Conservation (phyloP, 805 yeast species). For the Saccharomycopsis capsularis region DNA sequence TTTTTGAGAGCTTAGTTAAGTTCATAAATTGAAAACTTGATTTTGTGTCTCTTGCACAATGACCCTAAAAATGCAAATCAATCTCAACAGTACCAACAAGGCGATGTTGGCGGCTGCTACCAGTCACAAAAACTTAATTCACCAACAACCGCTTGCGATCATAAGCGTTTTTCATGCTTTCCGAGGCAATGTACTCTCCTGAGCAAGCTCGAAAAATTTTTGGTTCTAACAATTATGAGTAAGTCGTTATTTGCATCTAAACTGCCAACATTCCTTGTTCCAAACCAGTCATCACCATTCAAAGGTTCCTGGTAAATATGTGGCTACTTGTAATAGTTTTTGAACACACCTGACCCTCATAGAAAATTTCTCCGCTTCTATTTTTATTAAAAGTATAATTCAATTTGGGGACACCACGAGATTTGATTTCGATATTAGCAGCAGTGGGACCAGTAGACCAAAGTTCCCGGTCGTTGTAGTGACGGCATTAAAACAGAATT, state of each 20-base stretch:
- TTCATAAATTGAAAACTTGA: too few species aligned
- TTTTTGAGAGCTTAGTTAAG: too few species aligned
- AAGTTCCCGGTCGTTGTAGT: conserved; percentile 31
- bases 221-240: conserved; percentile 47
- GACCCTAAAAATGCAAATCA: too few species aligned
- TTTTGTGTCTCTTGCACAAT: too few species aligned
- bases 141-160: conserved; percentile 29
- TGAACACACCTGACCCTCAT: conserved; percentile 61
- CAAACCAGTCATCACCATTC: conserved; percentile 45
- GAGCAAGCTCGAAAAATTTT: conserved; percentile 37
- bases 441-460: conserved; percentile 62
- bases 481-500: conserved; percentile 34
- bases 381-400: conserved; percentile 39
- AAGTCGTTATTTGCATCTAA: conserved; percentile 38
- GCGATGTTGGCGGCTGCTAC: background rate
- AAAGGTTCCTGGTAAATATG: conserved; percentile 40
- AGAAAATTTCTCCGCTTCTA: conserved; percentile 52
- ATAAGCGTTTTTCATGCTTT: conserved; percentile 37
- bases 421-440: conserved; percentile 47
- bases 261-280: conserved; percentile 50
- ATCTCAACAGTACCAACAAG: conserved; percentile 20
- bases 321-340: conserved; percentile 47
- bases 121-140: conserved; percentile 8
- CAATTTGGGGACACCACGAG: conserved; percentile 61
- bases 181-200: conserved; percentile 38